phyloP scores from a whole-genome alignment of 164 flowering plant genomes.

The Chimonanthus salicifolius region DNA sequence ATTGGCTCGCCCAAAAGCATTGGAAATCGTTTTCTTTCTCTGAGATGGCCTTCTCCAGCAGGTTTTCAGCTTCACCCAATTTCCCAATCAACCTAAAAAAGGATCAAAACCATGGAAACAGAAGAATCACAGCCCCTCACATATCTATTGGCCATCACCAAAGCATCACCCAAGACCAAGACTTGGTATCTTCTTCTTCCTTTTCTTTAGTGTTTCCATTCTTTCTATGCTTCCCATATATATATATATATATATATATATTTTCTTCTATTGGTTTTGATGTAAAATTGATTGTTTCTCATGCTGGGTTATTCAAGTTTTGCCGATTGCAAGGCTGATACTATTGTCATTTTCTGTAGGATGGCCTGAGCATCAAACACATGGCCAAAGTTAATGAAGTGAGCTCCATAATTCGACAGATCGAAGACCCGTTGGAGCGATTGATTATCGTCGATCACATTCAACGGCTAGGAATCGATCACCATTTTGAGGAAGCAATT shows the following conservation, averaged over 20 bases:
- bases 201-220: not conserved
- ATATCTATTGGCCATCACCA: not conserved
- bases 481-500: slow-evolving; percentile 31
- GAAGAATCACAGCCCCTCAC: not conserved
- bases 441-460: slow-evolving; percentile 23
- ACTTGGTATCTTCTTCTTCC: not conserved
- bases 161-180: not conserved
- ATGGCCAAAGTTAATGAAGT: slow-evolving; percentile 2
- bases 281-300: not conserved
- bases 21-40: too few relatives aligned
- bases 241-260: too few relatives aligned
- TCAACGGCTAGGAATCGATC: slow-evolving; percentile 26
- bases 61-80: not conserved
- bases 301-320: not conserved
- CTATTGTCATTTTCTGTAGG: not conserved
- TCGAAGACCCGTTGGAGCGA: slow-evolving; percentile 5
- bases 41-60: not conserved
- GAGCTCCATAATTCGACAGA: not conserved
- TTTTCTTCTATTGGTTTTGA: too few relatives aligned
- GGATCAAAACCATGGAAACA: not conserved
- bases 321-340: not conserved
- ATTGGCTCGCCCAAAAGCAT: too few relatives aligned
- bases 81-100: not conserved
- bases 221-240: too few relatives aligned
- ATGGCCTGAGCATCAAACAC: not conserved